phyloP scores from a whole-genome alignment of 208 protist species.

The Leishmania major region DNA sequence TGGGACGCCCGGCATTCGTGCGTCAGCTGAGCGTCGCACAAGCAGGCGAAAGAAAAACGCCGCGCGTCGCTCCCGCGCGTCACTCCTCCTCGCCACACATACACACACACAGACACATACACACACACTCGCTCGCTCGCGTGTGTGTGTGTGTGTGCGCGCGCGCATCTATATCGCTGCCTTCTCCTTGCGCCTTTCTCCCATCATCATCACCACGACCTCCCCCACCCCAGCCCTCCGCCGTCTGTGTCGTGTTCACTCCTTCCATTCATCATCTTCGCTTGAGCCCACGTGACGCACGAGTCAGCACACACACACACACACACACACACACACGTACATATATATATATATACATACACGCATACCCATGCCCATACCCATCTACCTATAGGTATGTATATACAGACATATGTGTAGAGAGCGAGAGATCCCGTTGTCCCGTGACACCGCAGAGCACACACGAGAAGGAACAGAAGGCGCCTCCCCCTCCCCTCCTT shows the following conservation, averaged over 20 bases:
- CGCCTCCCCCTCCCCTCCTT: too few relatives aligned
- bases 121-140: not conserved
- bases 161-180: not conserved
- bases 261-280: slow-evolving; percentile 7
- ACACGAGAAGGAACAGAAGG: too few relatives aligned
- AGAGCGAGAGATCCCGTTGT: too few relatives aligned
- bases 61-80: not conserved
- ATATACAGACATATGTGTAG: too few relatives aligned
- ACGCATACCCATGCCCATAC: too few relatives aligned
- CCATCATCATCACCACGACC: not conserved
- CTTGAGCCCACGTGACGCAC: not conserved
- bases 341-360: too few relatives aligned
- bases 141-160: not conserved
- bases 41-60: not conserved
- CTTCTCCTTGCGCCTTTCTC: not conserved
- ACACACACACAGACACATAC: not conserved
- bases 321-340: not conserved
- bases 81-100: not conserved
- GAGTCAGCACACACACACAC: not conserved
- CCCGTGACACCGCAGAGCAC: too few relatives aligned
- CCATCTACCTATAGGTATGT: too few relatives aligned
- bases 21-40: not conserved
- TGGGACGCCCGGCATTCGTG: not conserved
- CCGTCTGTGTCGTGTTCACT: slow-evolving; percentile 11
- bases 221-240: not conserved